Conservation (phyloP, 306 rosid genomes). For the Dryas drummondii region DNA sequence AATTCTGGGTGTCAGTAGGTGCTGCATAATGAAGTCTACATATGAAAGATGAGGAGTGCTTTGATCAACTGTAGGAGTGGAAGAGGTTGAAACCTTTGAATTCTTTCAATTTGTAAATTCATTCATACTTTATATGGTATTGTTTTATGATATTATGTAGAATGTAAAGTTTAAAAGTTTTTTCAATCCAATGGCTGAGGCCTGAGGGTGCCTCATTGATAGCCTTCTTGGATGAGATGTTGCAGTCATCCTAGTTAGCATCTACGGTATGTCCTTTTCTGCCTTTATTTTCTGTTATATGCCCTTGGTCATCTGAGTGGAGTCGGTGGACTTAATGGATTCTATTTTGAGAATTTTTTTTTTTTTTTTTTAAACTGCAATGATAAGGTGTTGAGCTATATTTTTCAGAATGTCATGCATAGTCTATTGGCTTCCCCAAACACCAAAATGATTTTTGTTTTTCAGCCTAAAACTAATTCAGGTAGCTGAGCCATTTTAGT, state of each 20-base stretch:
- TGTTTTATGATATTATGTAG: neutral
- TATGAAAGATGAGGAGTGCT: neutral
- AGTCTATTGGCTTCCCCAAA: neutral
- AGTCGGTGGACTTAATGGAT: neutral
- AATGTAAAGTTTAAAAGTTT: neutral
- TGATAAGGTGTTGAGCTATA: neutral
- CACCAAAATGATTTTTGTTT: neutral
- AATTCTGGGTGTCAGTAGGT: neutral
- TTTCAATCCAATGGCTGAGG: neutral
- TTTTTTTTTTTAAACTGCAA: neutral
- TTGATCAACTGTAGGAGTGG: neutral
- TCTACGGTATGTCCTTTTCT: neutral
- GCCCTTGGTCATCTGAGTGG: neutral
- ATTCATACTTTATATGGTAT: neutral
- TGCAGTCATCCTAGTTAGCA: neutral
- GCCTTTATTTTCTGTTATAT: neutral
- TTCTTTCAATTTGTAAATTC: slow-evolving; percentile 9
- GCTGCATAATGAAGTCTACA: slow-evolving; percentile 1
- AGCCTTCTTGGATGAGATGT: slow-evolving; percentile 1
- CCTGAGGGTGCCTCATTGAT: neutral
- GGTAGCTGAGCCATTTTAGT: neutral
- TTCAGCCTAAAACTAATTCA: neutral
- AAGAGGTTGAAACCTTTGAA: slow-evolving; percentile 10
- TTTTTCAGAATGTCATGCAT: neutral
- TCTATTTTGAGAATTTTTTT: neutral